A percentile compares a stretch with the other conserved stretches of the same genome.
Conservation (phyloP, 768 basidiomycete species). For the Saitozyma sp. region DNA sequence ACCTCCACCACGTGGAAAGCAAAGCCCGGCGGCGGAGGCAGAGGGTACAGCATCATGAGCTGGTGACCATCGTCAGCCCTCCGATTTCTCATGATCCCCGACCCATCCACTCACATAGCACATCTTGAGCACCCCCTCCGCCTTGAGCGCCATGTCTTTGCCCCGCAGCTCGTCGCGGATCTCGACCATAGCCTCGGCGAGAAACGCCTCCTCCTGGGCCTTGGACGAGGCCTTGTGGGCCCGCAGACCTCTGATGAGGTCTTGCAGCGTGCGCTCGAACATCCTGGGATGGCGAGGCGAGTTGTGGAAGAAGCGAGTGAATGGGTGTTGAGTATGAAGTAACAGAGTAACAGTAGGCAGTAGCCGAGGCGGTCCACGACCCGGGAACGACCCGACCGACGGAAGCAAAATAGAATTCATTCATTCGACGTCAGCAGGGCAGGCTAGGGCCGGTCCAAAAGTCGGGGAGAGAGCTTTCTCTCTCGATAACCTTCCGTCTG, state of each 20-base stretch:
- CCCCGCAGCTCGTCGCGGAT: constrained; percentile 85
- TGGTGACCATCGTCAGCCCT: constrained; percentile 51
- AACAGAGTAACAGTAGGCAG: neutral
- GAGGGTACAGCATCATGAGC: constrained; percentile 89
- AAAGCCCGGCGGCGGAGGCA: constrained; percentile 89
- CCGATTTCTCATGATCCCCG: neutral
- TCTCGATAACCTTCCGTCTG: neutral
- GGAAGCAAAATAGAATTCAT: constrained; percentile 1
- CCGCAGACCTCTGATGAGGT: constrained; percentile 90
- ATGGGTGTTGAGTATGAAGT: neutral
- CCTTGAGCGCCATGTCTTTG: constrained; percentile 96
- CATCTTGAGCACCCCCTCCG: constrained; percentile 89
- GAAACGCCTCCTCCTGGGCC: constrained; percentile 65
- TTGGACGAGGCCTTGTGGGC: constrained; percentile 94
- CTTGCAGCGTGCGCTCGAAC: constrained; percentile 96
- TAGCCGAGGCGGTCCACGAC: no score
- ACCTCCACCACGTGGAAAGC: constrained; percentile 97
- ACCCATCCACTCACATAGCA: constrained; percentile 73
- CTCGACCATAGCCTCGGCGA: constrained; percentile 67
- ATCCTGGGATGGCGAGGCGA: constrained; percentile 54
- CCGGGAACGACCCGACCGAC: neutral
- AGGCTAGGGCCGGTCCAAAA: neutral
- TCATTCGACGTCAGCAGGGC: neutral
- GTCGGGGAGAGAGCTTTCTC: neutral
- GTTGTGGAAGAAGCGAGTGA: neutral